phyloP scores from a whole-genome alignment of 306 rosid species.

The Sindora glabra region DNA sequence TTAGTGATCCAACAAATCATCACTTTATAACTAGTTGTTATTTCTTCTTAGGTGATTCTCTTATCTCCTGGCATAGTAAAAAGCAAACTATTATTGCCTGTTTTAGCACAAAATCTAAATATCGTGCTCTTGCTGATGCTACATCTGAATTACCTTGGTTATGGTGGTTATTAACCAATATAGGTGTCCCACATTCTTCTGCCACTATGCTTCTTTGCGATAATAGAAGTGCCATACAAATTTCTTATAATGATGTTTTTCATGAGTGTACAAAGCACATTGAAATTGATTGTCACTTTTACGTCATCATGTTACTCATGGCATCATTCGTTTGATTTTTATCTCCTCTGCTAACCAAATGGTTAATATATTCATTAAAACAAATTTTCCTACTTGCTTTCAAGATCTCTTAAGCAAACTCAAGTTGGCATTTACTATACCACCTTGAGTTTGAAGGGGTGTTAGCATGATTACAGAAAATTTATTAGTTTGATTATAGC shows the following conservation, averaged over 20 bases:
- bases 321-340: background rate
- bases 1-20: background rate
- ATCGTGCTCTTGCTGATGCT: background rate
- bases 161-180: background rate
- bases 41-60: background rate
- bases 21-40: background rate
- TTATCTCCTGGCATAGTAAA: background rate
- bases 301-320: background rate
- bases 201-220: background rate
- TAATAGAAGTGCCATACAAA: background rate
- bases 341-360: background rate
- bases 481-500: too few relatives aligned
- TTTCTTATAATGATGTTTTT: background rate
- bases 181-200: background rate
- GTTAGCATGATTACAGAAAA: background rate
- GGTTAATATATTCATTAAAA: background rate
- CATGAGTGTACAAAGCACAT: background rate
- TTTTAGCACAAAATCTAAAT: background rate
- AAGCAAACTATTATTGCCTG: background rate
- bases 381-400: background rate
- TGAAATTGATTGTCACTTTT: background rate
- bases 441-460: background rate
- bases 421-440: background rate
- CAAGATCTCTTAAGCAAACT: background rate
- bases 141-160: background rate